Evolutionary conservation across 2,329 filamentous ascomycete species (phyloP).

Genomic region (Neofusicoccum ribis): DNA sequence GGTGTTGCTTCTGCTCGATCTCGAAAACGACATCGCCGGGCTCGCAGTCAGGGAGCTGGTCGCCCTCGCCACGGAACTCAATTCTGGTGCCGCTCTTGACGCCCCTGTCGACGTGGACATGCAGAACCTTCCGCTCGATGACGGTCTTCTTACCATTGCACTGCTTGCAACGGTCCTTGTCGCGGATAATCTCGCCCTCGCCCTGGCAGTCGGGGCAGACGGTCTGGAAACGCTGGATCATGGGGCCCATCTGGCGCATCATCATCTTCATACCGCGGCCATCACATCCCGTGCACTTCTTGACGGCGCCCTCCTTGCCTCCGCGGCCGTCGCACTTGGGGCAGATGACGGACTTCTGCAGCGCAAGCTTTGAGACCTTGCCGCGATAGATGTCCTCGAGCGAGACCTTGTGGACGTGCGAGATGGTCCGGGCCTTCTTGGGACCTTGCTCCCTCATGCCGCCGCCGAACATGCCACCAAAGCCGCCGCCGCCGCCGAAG

Average conservation of each 20-base stretch:
- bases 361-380: conserved; percentile 94
- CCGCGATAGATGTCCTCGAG: conserved; percentile 97
- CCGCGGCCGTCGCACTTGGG: conserved; percentile 89
- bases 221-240: conserved; percentile 99
- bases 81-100: conserved; percentile 94
- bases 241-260: conserved; percentile 99
- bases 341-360: conserved; percentile 98
- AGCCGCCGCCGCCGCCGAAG: conserved; percentile 71
- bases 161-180: conserved; percentile 96
- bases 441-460: conserved; percentile 80
- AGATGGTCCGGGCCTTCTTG: conserved; percentile 90
- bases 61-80: conserved; percentile 94
- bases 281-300: conserved; percentile 86
- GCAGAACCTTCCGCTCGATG: conserved; percentile 95
- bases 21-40: conserved; percentile 97
- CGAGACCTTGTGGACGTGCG: conserved; percentile 97
- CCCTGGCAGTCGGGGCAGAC: conserved; percentile 98
- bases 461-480: conserved; percentile 66
- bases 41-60: conserved; percentile 89
- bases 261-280: conserved; percentile 99
- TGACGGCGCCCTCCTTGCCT: conserved; percentile 97
- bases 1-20: conserved; percentile 98
- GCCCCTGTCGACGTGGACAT: conserved; percentile 95
- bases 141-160: conserved; percentile 98
- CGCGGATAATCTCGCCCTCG: conserved; percentile 93